Base-by-base conservation (phyloP, 2,329 filamentous ascomycete species). In the Ploettnerulaceae sp. region DNA sequence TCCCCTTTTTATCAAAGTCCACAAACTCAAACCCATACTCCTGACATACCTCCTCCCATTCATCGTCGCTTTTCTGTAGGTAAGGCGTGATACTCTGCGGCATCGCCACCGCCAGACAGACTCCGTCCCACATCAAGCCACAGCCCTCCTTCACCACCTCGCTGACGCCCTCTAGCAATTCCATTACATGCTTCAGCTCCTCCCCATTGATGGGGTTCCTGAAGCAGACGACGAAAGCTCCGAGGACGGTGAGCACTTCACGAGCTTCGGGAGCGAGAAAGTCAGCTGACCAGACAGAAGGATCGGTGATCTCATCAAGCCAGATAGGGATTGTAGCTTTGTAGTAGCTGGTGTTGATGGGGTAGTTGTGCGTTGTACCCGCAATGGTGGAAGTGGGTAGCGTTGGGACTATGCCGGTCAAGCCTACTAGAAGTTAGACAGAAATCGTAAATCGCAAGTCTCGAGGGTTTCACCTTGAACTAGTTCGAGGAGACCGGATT, bases 121-220 rank as follows among this genome's bases (percentile, higher is more conserved):
- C 78, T 1, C 81, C 82, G 47, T 84, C 81, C 81, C 81, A 85
- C 2, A 69, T 68, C 6, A 77, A 77, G 3, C 79, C 79, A 2
- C 81, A 69, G 0, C 77, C 78, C 2, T 79, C 66, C 47, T 70
- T 70, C 0, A 81, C 68, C 2, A 84, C 75, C 38, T 69, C 69
- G 0, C 74, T 76, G 0, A 83, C 73, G 8, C 75, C 67, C 15
- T 64, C 57, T 20, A 84, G 64, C 6, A 84, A 61, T 4, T 64
- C 66, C 22, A 68, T 61, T 1, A 66, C 47, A 2, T 53, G 45
- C 14, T 50, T 25, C 3, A 63, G 42, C 1, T 38, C 56, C 0
- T 28, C 25, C 15, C 57, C 51, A 50, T 59, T 52, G 6, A 61
- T 47, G 1, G 70, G 68, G n/a, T 76, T 57, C 3, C 66, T 63